Percentiles rank a stretch among this genome's conserved stretches.
These are phyloP conservation scores for Magnaporthiopsis poae DNA, from an alignment of 2,329 filamentous ascomycete species.

Conservation along the genomic window DNA sequence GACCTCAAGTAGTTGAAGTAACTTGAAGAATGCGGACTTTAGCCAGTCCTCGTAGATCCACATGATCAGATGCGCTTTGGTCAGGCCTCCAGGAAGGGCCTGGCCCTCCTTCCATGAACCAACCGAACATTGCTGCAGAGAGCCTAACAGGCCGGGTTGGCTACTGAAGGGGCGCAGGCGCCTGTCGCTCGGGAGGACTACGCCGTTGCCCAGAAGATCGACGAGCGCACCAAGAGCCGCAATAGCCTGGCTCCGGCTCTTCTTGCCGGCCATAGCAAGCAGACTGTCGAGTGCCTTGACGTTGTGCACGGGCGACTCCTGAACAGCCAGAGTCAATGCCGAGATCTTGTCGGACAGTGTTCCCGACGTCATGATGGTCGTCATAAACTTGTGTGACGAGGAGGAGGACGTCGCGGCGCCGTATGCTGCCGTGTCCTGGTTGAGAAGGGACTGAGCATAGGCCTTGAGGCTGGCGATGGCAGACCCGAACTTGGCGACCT, in stretches of 20 bases:
- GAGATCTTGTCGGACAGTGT: slow-evolving; percentile 96
- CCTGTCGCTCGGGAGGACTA: slow-evolving; percentile 70
- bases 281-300: slow-evolving; percentile 80
- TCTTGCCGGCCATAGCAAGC: slow-evolving; percentile 75
- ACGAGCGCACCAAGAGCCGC: slow-evolving; percentile 88
- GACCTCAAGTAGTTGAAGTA: slow-evolving; percentile 79
- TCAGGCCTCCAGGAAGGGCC: slow-evolving; percentile 61
- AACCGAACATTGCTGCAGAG: slow-evolving; percentile 49
- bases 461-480: slow-evolving; percentile 47
- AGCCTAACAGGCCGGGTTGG: slow-evolving; percentile 66
- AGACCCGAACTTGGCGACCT: slow-evolving; percentile 31
- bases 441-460: slow-evolving; percentile 64
- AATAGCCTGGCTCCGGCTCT: slow-evolving; percentile 83
- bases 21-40: slow-evolving; percentile 85
- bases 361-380: slow-evolving; percentile 91
- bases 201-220: slow-evolving; percentile 84
- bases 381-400: slow-evolving; percentile 89
- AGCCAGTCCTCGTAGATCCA: slow-evolving; percentile 96
- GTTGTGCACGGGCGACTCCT: slow-evolving; percentile 92
- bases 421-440: slow-evolving; percentile 70
- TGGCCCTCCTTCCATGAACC: slow-evolving; percentile 59
- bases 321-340: slow-evolving; percentile 82
- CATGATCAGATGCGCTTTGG: slow-evolving; percentile 66
- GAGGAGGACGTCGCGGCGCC: slow-evolving; percentile 63
- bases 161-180: slow-evolving; percentile 69